phyloP scores from a whole-genome alignment of 768 basidiomycete genomes.

The Leccinellum albellum region DNA sequence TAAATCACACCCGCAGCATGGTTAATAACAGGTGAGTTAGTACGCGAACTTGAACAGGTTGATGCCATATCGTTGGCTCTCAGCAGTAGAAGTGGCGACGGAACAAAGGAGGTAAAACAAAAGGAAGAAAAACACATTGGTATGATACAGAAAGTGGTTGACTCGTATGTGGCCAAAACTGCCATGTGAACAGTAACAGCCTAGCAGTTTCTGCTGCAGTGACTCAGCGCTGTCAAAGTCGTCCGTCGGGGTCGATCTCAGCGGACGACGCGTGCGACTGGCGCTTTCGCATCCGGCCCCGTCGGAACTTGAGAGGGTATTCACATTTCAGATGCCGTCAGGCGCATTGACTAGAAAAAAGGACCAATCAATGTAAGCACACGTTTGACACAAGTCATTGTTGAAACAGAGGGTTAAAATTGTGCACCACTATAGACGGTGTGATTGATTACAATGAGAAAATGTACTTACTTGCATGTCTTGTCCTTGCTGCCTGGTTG shows the following conservation, averaged over 20 bases:
- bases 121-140: too few species aligned
- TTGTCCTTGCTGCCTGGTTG: constrained; percentile 48
- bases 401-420: constrained; percentile 8
- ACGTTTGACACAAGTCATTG: background rate
- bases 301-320: constrained; percentile 65
- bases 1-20: too few species aligned
- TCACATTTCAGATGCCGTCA: constrained; percentile 66
- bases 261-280: constrained; percentile 28
- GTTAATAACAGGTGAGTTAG: too few species aligned
- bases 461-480: constrained; percentile 61
- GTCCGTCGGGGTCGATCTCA: constrained; percentile 20
- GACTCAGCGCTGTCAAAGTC: too few species aligned
- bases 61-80: too few species aligned
- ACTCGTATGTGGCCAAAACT: too few species aligned
- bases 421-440: background rate
- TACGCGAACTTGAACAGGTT: too few species aligned
- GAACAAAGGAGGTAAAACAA: too few species aligned
- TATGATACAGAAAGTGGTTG: too few species aligned
- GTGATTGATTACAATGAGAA: background rate
- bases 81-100: too few species aligned
- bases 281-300: constrained; percentile 53
- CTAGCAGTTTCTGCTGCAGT: too few species aligned
- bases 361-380: constrained; percentile 22
- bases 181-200: too few species aligned
- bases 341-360: constrained; percentile 57